Base-by-base conservation (phyloP, 2,329 filamentous ascomycete genomes). In the Alternaria gansuensis region DNA sequence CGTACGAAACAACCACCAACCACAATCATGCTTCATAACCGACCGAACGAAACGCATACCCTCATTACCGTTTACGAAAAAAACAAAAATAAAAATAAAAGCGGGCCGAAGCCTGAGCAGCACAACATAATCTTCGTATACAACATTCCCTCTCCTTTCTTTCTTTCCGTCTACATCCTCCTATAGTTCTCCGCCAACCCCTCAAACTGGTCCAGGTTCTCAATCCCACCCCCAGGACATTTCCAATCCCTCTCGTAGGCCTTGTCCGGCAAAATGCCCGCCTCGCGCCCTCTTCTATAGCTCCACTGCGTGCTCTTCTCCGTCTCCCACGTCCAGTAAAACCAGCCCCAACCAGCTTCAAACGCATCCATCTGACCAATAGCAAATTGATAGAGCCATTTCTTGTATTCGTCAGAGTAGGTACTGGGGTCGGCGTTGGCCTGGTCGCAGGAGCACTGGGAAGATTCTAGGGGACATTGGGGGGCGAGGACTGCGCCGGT, bases 241-340 rank as follows among this genome's bases (percentile, higher is more conserved):
- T 71, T 75, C 63, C 80, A 83, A 21, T 69, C 71, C 57, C 81
- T 69, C 54, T 80, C 68, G 64, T 77, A 81, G 44, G 78, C 78
- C 70, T 78, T 76, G 48, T 73, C 59, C 2, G 95, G 95, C 79
- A 99, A 77, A 46, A 94, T 92, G 0, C 92, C 92, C 2, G 90
- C 90, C 51, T 84, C 84, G 63, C 93, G 81, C 0, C 92, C 93
- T 64, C 88, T 83, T 78, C 93, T 88, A 81, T 95, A 97, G 76
- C 93, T 97, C 95, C 95, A 99, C 80, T 97, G 92, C 59, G 88
- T 83, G 48, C 90, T 88, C 65, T 80, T 84, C 82, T 98, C 94
- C 29, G 94, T 97, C 79, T 93, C 87, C 94, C 95, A 96, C 33
- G 93, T 98, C 95, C 95, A 99, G 80, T 99, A 99, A 81, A 96